A percentile compares a stretch with the other conserved stretches of the same genome.
These are phyloP conservation scores for Ophiostoma sp. DNA, from an alignment of 2,329 filamentous ascomycete species.

Conservation along the genomic window DNA sequence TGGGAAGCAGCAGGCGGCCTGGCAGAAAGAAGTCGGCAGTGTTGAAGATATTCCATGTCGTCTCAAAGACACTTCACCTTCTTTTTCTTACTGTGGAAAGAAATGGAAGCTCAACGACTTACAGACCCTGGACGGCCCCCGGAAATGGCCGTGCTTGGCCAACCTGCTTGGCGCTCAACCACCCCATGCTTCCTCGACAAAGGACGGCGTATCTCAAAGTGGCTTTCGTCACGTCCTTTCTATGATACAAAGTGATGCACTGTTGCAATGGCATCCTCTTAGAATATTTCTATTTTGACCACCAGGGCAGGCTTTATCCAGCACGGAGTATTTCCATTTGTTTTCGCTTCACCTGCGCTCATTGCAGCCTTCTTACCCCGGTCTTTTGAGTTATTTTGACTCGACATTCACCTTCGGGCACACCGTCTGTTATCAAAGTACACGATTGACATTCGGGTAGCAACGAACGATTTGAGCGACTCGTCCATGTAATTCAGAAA, in stretches of 20 bases:
- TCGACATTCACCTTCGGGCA: neutral
- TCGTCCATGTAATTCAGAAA: neutral
- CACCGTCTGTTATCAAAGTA: neutral
- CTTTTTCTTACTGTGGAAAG: neutral
- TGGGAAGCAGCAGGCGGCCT: neutral
- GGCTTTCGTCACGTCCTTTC: neutral
- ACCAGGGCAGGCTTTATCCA: neutral
- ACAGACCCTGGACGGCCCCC: neutral
- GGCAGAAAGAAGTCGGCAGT: neutral
- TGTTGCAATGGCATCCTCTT: neutral
- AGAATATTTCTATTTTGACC: neutral
- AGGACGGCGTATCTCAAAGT: no score
- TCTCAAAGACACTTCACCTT: neutral
- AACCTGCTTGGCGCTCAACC: neutral
- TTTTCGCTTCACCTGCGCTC: neutral
- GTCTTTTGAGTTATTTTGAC: neutral
- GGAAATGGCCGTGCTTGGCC: constrained; percentile 7
- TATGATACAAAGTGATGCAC: neutral
- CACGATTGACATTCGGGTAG: neutral
- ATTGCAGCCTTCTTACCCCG: neutral
- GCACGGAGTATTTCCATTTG: neutral
- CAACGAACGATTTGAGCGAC: neutral
- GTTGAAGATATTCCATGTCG: neutral
- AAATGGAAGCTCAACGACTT: neutral
- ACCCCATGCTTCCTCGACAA: neutral